Evolutionary conservation across 495 filamentous ascomycete genomes (phyloP).

Genomic region (Talaromyces liani): DNA sequence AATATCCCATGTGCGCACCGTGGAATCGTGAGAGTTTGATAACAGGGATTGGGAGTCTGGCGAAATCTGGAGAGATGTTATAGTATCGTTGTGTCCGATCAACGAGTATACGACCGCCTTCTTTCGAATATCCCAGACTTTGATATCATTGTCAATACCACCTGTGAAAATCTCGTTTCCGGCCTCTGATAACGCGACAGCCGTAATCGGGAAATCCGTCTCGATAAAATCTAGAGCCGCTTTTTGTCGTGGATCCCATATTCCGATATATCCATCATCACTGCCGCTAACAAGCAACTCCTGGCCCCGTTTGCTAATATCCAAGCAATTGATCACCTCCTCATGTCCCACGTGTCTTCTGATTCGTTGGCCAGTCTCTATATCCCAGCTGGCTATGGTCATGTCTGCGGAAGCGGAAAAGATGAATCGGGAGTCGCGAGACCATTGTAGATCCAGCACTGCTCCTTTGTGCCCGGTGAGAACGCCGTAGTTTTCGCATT

Average conservation of each 20-base stretch:
- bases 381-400: constrained; percentile 90
- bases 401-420: constrained; percentile 93
- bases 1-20: constrained; percentile 93
- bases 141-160: constrained; percentile 94
- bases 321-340: constrained; percentile 85
- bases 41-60: constrained; percentile 86
- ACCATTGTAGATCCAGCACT: constrained; percentile 91
- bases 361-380: constrained; percentile 80
- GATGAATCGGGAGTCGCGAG: constrained; percentile 80
- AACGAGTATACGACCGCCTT: constrained; percentile 80
- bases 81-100: constrained; percentile 82
- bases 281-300: constrained; percentile 82
- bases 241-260: constrained; percentile 96
- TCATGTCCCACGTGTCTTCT: constrained; percentile 88
- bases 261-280: constrained; percentile 89
- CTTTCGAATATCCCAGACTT: constrained; percentile 94
- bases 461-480: constrained; percentile 85
- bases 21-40: constrained; percentile 89
- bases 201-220: constrained; percentile 89
- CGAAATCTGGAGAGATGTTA: constrained; percentile 83
- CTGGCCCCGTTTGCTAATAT: constrained; percentile 79
- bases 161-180: constrained; percentile 95
- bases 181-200: constrained; percentile 81
- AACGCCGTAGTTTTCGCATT: constrained; percentile 88
- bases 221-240: constrained; percentile 78